Evolutionary conservation across 139 green algal species (phyloP).

Genomic region (Choricystis sp.): DNA sequence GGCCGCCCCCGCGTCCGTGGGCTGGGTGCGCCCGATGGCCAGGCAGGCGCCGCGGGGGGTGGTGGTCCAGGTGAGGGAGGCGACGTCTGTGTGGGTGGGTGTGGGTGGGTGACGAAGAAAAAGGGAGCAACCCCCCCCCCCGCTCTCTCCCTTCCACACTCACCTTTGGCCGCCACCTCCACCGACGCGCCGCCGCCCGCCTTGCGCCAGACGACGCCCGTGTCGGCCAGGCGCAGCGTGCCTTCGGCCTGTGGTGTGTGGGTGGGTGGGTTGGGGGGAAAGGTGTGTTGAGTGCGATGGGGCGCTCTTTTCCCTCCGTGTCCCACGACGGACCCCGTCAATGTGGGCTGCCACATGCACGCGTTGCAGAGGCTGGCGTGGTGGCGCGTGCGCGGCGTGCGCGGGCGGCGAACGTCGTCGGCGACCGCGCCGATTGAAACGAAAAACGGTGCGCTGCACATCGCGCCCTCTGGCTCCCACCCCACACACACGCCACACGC

Average conservation of each 20-base stretch:
- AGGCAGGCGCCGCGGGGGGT: background rate
- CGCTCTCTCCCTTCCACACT: background rate
- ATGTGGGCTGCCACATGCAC: too few species aligned
- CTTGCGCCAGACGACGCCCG: conserved; percentile 31
- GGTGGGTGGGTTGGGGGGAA: too few species aligned
- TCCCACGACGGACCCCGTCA: too few species aligned
- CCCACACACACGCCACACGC: too few species aligned
- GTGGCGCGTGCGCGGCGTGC: too few species aligned
- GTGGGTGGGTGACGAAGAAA: background rate
- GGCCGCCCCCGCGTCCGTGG: background rate
- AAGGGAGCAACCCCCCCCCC: too few species aligned
- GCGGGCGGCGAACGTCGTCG: too few species aligned
- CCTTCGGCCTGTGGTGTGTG: background rate
- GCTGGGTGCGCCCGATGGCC: background rate
- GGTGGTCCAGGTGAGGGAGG: background rate
- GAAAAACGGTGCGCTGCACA: background rate
- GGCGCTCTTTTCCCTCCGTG: background rate
- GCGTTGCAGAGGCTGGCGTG: too few species aligned
- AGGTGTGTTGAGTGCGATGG: background rate
- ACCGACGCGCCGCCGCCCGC: conserved; percentile 24
- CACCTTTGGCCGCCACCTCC: conserved; percentile 27
- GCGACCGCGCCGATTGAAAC: background rate
- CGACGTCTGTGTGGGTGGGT: background rate
- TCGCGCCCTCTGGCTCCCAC: too few species aligned
- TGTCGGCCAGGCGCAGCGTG: conserved; percentile 5